A percentile compares a stretch with the other conserved stretches of the same genome.
phyloP scores from a whole-genome alignment of 2,329 filamentous ascomycete genomes.

The Clonostachys solani region DNA sequence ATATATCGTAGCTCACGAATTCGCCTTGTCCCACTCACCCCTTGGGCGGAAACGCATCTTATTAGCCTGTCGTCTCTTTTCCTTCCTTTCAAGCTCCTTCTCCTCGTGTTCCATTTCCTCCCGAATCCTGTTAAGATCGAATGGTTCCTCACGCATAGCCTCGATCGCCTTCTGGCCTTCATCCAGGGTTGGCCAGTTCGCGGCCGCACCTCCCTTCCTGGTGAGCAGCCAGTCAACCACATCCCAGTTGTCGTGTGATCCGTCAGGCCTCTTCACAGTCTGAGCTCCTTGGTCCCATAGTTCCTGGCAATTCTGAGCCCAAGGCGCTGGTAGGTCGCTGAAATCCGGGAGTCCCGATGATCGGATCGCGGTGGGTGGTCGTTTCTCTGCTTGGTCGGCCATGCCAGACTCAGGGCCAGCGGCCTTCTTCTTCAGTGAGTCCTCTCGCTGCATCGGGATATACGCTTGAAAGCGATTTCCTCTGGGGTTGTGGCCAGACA shows the following conservation, averaged over 20 bases:
- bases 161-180: conserved; percentile 8
- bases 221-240: conserved; percentile 12
- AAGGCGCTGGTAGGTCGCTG: neutral
- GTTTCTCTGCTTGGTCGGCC: too few species aligned
- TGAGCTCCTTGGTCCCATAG: conserved; percentile 12
- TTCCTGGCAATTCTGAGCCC: neutral
- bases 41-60: conserved; percentile 14
- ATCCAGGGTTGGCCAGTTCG: conserved; percentile 10
- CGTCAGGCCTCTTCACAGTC: conserved; percentile 7
- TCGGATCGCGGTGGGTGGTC: too few species aligned
- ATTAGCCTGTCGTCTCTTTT: conserved; percentile 11
- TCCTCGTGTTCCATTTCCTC: conserved; percentile 4
- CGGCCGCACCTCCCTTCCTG: conserved; percentile 9
- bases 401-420: too few species aligned
- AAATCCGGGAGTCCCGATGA: neutral
- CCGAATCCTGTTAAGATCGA: conserved; percentile 9
- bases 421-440: too few species aligned
- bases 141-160: conserved; percentile 9
- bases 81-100: conserved; percentile 7
- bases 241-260: conserved; percentile 8
- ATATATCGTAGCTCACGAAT: too few species aligned
- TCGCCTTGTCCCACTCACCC: conserved; percentile 3
- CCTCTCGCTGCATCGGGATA: too few species aligned
- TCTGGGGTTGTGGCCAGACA: too few species aligned
- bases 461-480: too few species aligned